Conservation (phyloP, 345 rosid species). For the Moringa oleifera region DNA sequence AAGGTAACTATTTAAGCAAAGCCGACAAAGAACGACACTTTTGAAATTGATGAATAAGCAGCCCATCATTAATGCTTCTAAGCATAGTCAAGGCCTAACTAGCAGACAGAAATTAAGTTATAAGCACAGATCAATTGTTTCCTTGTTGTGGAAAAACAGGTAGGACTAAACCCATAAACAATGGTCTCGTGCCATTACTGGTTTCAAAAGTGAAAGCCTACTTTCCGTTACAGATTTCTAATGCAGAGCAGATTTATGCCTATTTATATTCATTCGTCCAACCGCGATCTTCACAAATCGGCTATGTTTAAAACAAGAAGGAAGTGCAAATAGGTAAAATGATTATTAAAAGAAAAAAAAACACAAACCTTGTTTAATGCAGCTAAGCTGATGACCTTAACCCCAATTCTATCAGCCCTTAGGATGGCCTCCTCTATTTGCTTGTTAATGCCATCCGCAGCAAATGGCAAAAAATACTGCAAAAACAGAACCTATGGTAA, state of each 20-base stretch:
- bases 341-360: background rate
- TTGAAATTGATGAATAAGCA: too few species aligned
- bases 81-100: too few species aligned
- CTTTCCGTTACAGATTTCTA: background rate
- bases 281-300: slow-evolving; percentile 14
- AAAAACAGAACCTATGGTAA: background rate
- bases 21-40: background rate
- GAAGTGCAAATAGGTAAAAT: too few species aligned
- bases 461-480: slow-evolving; percentile 98
- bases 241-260: slow-evolving; percentile 6
- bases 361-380: slow-evolving; percentile 73
- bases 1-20: too few species aligned
- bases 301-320: too few species aligned
- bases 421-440: slow-evolving; percentile 79
- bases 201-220: background rate
- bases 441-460: slow-evolving; percentile 72
- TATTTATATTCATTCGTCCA: slow-evolving; percentile 21
- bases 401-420: slow-evolving; percentile 72
- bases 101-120: too few species aligned
- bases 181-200: background rate
- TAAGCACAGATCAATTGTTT: too few species aligned
- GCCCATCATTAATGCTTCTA: too few species aligned
- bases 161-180: too few species aligned
- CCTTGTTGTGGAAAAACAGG: too few species aligned
- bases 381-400: slow-evolving; percentile 95